Base-by-base conservation (phyloP, 169 alveolate genomes). In the Haemoproteus tartakovskyi region DNA sequence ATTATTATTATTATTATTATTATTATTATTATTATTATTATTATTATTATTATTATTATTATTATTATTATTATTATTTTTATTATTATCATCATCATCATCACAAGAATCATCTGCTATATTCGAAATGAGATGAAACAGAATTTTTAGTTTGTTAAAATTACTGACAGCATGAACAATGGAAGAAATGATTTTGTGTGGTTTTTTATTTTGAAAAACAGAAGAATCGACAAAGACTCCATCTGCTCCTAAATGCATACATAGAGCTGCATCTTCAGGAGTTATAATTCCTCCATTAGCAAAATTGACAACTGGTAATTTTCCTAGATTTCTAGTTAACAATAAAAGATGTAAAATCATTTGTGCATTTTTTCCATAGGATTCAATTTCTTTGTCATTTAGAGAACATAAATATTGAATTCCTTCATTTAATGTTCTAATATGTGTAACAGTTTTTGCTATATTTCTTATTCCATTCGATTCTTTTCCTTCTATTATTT, bases 161-260 rank as follows among this genome's bases (percentile, higher is more conserved):
- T 67, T 52, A 21, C 74, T 52, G 33, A 67, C 82, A 0, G 85
- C 90, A 30, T 57, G 52, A 78, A 87, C 92, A 45, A 87, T 87
- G 8, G 94, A 90, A 0, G 85, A 48, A 9, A 91, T 92, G 30
- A 89, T 80, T 74, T 80, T 83, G 24, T 54, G 87, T 0, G 94
- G 94, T 24, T 82, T 62, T 40, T 56, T 64, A 19, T 90, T 84
- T 86, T 87, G 86, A 87, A 89, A 89, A 62, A 89, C 84, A 56
- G 92, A 91, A 21, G 89, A 78, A n/a, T 90, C 92, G 12, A 89
- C 94, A 78, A 89, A 89, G 21, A 89, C 94, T 30, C 94, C 94
- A 29, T 89, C 94, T 62, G 87, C 89, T 4, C 94, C 94, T 43
- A 78, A 45, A 33, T 81, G 88, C 89, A 80, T 87, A 62, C 90